Evolutionary conservation across 1,284 basidiomycete species (phyloP).

Genomic region (Porodaedalea pini): DNA sequence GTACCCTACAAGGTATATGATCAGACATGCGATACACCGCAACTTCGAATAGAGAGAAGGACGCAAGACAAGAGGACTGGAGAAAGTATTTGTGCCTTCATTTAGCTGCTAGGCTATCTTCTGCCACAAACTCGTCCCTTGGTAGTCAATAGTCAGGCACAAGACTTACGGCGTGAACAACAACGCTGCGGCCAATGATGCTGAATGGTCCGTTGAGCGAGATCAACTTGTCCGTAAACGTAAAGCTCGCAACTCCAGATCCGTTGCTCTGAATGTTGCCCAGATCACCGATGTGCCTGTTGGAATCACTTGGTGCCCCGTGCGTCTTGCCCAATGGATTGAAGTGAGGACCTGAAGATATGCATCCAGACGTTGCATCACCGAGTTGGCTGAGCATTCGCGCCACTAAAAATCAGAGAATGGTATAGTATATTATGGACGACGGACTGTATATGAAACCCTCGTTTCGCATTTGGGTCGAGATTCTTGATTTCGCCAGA

Average conservation of each 20-base stretch:
- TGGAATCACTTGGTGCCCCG: constrained; percentile 54
- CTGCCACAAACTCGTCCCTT: background rate
- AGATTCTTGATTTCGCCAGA: constrained; percentile 62
- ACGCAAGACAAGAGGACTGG: too few relatives aligned
- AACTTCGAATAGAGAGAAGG: background rate
- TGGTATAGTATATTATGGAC: background rate
- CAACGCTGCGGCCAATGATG: constrained; percentile 63
- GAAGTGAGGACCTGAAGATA: constrained; percentile 71
- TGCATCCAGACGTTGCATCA: constrained; percentile 65
- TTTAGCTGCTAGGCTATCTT: too few relatives aligned
- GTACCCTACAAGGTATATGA: constrained; percentile 42
- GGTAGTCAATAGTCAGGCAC: background rate
- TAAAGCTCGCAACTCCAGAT: constrained; percentile 55
- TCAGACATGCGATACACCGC: constrained; percentile 7
- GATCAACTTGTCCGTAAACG: constrained; percentile 57
- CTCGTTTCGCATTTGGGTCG: constrained; percentile 55
- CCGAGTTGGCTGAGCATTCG: constrained; percentile 52
- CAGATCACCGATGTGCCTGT: constrained; percentile 75
- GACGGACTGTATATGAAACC: constrained; percentile 77
- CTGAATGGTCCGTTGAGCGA: constrained; percentile 68
- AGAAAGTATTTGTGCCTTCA: too few relatives aligned
- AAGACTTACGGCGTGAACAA: constrained; percentile 56
- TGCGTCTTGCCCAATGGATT: constrained; percentile 68
- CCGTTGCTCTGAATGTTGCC: constrained; percentile 69
- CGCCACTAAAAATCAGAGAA: background rate